Evolutionary conservation across 1,284 basidiomycete species (phyloP).

Genomic region (Mycosarcoma maydis): DNA sequence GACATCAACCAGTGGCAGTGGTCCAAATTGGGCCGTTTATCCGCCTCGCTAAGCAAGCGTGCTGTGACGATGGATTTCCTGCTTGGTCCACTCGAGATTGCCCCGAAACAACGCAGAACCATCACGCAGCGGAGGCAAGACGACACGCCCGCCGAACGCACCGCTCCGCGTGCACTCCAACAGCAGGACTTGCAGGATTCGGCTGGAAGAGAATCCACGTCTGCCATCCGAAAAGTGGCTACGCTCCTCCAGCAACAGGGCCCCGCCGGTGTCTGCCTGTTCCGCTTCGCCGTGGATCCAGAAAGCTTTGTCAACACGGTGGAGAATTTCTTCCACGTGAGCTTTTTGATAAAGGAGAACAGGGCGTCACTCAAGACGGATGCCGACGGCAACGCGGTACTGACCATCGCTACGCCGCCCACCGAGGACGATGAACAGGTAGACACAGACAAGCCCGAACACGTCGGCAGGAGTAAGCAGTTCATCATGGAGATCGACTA

Average conservation of each 20-base stretch:
- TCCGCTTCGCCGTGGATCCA: conserved; percentile 85
- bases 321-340: conserved; percentile 91
- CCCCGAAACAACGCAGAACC: conserved; percentile 31
- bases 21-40: conserved; percentile 46
- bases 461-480: conserved; percentile 74
- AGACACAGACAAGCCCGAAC: not conserved
- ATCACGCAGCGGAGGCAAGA: conserved; percentile 4
- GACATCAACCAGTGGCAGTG: conserved; percentile 53
- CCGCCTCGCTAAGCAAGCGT: conserved; percentile 39
- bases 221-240: conserved; percentile 59
- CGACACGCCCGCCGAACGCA: conserved; percentile 23
- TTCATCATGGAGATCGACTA: conserved; percentile 87
- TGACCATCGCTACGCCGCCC: conserved; percentile 59
- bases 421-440: not conserved
- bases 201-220: conserved; percentile 56
- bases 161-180: conserved; percentile 36
- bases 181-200: conserved; percentile 51
- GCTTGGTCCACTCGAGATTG: conserved; percentile 60
- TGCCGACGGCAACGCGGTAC: conserved; percentile 76
- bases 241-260: conserved; percentile 69
- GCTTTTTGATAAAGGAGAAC: conserved; percentile 86
- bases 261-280: conserved; percentile 74
- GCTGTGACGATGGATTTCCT: conserved; percentile 59
- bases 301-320: conserved; percentile 87
- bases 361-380: conserved; percentile 72